Evolutionary conservation across 371 early-diverging fungal species (phyloP).

Genomic region (Lichtheimia ornata): DNA sequence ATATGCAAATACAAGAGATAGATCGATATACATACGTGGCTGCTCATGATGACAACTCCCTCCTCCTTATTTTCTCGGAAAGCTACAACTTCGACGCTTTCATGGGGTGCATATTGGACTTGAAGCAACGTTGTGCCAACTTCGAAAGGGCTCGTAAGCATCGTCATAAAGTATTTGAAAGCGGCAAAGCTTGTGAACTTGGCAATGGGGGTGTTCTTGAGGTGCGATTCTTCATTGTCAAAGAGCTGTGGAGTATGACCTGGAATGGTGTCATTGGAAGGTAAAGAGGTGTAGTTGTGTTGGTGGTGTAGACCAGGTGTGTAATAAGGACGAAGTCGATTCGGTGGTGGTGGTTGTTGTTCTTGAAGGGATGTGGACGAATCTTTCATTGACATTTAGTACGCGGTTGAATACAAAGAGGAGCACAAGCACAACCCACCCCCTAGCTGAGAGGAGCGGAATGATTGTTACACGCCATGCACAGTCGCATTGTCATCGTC

Average conservation of each 20-base stretch:
- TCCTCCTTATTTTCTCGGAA: conserved; percentile 17
- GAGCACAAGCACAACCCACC: too few species aligned
- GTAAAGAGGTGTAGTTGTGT: conserved; percentile 46
- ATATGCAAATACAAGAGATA: background rate
- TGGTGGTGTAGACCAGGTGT: conserved; percentile 45
- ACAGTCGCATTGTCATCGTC: too few species aligned
- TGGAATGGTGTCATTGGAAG: conserved; percentile 37
- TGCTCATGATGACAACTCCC: background rate
- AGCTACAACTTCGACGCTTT: conserved; percentile 43
- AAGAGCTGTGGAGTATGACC: conserved; percentile 27
- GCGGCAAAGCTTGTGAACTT: conserved; percentile 64
- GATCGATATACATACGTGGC: background rate
- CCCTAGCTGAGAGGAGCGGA: too few species aligned
- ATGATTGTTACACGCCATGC: too few species aligned
- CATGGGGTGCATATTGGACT: conserved; percentile 76
- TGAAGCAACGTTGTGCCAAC: conserved; percentile 78
- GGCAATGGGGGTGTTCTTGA: conserved; percentile 38
- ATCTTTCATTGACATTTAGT: conserved; percentile 6
- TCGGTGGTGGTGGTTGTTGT: conserved; percentile 8
- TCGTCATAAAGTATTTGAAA: conserved; percentile 64
- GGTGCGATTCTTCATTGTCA: conserved; percentile 18
- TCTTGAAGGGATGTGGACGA: background rate
- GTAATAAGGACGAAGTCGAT: conserved; percentile 47
- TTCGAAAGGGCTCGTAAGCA: conserved; percentile 74
- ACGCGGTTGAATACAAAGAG: too few species aligned